These are phyloP conservation scores for Meripilus lineatus DNA, from an alignment of 1,284 basidiomycete genomes.

Conservation along the genomic window DNA sequence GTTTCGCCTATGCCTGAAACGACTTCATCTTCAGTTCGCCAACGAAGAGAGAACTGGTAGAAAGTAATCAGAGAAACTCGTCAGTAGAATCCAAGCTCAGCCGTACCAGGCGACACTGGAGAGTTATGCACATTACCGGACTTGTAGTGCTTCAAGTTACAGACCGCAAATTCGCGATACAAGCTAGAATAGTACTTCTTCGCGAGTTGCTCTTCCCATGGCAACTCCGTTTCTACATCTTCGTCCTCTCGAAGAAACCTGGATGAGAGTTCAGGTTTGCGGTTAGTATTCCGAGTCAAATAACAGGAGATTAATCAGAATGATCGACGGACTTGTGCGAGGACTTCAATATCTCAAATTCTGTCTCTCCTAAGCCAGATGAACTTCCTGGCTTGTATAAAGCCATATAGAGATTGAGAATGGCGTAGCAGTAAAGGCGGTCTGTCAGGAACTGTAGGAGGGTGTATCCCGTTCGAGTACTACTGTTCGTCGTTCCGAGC, in stretches of 20 bases:
- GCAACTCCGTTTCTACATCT: constrained; percentile 34
- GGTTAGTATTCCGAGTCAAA: constrained; percentile 4
- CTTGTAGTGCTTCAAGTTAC: constrained; percentile 93
- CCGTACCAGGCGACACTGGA: not conserved
- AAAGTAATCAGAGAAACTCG: not conserved
- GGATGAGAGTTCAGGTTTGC: constrained; percentile 5
- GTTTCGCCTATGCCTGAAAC: constrained; percentile 78
- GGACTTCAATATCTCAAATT: constrained; percentile 64
- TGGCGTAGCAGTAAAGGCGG: too few species aligned
- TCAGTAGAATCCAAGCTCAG: not conserved
- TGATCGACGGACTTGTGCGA: constrained; percentile 47
- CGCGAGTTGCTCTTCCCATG: constrained; percentile 81
- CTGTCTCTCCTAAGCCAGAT: constrained; percentile 27
- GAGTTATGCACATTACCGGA: constrained; percentile 63
- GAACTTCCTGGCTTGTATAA: constrained; percentile 13
- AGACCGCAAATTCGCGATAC: constrained; percentile 88
- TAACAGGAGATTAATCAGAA: not conserved
- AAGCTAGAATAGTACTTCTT: constrained; percentile 83
- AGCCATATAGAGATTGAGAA: constrained; percentile 13
- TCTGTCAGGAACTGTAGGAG: too few species aligned
- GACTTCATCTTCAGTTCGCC: constrained; percentile 89
- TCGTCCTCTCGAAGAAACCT: constrained; percentile 75
- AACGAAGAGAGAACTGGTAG: constrained; percentile 76
- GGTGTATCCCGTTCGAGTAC: too few species aligned
- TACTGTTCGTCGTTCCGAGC: too few species aligned